phyloP scores from a whole-genome alignment of 306 rosid species.

The Elaeagnus macrophylla region DNA sequence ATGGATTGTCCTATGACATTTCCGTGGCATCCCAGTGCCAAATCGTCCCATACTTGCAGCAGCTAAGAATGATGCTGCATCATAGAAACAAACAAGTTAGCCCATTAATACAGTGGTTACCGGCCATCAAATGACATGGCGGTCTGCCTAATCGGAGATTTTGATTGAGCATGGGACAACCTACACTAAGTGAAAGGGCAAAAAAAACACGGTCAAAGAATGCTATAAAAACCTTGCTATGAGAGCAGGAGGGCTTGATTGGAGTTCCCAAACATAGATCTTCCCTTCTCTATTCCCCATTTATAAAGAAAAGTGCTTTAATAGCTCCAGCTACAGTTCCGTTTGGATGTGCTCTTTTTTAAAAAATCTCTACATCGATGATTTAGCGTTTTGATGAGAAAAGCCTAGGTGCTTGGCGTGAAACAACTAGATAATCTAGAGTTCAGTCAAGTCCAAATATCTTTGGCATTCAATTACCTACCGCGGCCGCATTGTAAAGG shows the following conservation, averaged over 20 bases:
- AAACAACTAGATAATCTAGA: background rate
- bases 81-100: constrained; percentile 1
- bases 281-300: constrained; percentile 92
- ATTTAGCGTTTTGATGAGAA: no score
- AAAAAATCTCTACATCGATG: no score
- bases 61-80: constrained; percentile 74
- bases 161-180: constrained; percentile 76
- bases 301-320: no score
- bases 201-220: constrained; percentile 5
- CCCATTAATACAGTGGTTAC: constrained; percentile 24
- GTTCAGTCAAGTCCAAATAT: background rate
- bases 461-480: background rate
- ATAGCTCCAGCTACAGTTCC: no score
- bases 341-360: no score
- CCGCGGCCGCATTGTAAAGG: background rate
- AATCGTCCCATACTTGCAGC: constrained; percentile 93
- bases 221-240: constrained; percentile 45
- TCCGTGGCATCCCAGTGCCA: constrained; percentile 93
- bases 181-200: constrained; percentile 28
- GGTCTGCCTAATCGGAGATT: constrained; percentile 82
- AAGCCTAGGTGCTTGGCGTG: no score
- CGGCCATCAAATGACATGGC: constrained; percentile 92
- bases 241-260: constrained; percentile 83
- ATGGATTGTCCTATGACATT: constrained; percentile 11
- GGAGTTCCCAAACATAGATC: constrained; percentile 87